phyloP scores from a whole-genome alignment of 176 grass and related monocot genomes.

The Lolium perenne region DNA sequence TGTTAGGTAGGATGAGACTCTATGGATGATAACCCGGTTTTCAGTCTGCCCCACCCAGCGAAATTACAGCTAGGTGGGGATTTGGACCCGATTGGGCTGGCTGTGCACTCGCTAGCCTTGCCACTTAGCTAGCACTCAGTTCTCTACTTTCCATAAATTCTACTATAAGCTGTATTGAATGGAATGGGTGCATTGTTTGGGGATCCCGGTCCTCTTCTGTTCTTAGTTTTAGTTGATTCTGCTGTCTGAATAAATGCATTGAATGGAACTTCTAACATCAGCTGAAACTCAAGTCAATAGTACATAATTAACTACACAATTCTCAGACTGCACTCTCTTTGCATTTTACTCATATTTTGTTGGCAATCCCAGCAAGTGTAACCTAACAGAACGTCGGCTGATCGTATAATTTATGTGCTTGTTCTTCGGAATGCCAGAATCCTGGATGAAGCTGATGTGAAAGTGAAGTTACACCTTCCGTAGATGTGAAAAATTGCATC shows the following conservation, averaged over 20 bases:
- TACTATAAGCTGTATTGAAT: background rate
- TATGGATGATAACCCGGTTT: too few relatives aligned
- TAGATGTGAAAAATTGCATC: conserved; percentile 8
- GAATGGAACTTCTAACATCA: too few relatives aligned
- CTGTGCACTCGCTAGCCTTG: too few relatives aligned
- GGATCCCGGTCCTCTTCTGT: background rate
- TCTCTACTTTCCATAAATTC: background rate
- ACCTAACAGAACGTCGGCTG: background rate
- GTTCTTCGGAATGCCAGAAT: background rate
- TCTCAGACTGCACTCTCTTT: conserved; percentile 9
- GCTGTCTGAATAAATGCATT: conserved; percentile 4
- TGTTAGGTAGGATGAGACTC: too few relatives aligned
- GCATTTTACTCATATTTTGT: conserved; percentile 3
- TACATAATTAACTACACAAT: background rate
- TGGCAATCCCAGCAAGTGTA: background rate
- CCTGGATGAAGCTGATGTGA: background rate
- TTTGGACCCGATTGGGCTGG: too few relatives aligned
- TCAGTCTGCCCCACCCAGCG: too few relatives aligned
- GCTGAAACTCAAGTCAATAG: too few relatives aligned
- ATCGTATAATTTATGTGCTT: conserved; percentile 2
- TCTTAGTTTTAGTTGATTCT: conserved; percentile 28
- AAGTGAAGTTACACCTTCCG: background rate
- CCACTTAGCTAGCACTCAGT: too few relatives aligned
- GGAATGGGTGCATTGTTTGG: background rate
- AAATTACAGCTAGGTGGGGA: too few relatives aligned